phyloP scores from a whole-genome alignment of 1,284 basidiomycete genomes.

The Agaricales sp. region DNA sequence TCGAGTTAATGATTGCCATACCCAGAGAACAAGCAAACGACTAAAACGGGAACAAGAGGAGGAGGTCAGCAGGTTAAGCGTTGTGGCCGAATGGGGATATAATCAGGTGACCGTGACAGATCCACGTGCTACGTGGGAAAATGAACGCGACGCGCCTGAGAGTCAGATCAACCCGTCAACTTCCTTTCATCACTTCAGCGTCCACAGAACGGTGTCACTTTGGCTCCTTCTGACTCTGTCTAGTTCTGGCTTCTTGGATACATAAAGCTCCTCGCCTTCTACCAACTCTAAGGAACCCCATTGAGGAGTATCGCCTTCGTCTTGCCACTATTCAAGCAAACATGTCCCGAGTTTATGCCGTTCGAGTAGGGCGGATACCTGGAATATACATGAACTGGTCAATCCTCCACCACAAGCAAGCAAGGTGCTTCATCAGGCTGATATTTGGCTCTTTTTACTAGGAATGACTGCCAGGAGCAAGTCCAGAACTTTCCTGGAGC shows the following conservation, averaged over 20 bases:
- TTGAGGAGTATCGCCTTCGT: neutral
- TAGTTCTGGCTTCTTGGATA: neutral
- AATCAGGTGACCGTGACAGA: neutral
- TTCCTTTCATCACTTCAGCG: too few species aligned
- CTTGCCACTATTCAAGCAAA: constrained; percentile 6
- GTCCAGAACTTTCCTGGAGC: constrained; percentile 47
- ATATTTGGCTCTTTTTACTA: constrained; percentile 18
- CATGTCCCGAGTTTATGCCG: constrained; percentile 28
- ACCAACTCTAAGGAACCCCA: constrained; percentile 11
- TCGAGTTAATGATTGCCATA: neutral
- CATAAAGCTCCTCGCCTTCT: neutral
- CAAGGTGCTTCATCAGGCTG: too few species aligned
- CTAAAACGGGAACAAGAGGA: neutral
- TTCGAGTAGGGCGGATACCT: constrained; percentile 21
- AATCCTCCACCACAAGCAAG: constrained; percentile 5
- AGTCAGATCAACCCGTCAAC: too few species aligned
- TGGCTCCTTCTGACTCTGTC: neutral
- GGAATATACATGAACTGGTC: constrained; percentile 33
- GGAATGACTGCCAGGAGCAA: constrained; percentile 51
- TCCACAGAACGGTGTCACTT: neutral
- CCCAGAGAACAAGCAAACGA: neutral
- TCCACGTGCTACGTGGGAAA: too few species aligned
- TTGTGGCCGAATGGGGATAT: neutral
- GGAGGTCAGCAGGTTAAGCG: neutral
- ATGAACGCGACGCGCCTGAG: too few species aligned